Evolutionary conservation across 1,284 basidiomycete genomes (phyloP).

Genomic region (Apiotrichum laibachii): DNA sequence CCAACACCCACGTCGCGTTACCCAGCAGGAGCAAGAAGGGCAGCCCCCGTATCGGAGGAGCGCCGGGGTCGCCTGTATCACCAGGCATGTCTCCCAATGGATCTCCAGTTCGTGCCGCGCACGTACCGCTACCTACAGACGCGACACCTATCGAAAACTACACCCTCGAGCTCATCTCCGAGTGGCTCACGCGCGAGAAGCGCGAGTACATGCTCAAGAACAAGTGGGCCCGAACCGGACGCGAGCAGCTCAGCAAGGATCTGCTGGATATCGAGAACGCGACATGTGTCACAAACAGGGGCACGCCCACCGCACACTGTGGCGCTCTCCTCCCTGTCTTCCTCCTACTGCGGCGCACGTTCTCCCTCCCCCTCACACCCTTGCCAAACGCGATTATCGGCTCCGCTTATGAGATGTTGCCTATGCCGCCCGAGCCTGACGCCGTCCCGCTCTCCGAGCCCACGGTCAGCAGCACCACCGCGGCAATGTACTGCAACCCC

Average conservation of each 20-base stretch:
- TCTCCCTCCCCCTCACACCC: slow-evolving; percentile 35
- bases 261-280: slow-evolving; percentile 48
- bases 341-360: slow-evolving; percentile 39
- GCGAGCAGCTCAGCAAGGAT: slow-evolving; percentile 45
- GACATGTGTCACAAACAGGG: slow-evolving; percentile 30
- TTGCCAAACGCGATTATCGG: slow-evolving; percentile 31
- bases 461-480: slow-evolving; percentile 46
- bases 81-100: not conserved
- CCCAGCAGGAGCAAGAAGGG: not conserved
- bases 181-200: slow-evolving; percentile 48
- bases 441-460: slow-evolving; percentile 41
- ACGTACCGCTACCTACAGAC: slow-evolving; percentile 12
- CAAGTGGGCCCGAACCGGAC: slow-evolving; percentile 48
- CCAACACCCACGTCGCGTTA: not conserved
- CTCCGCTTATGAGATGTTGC: slow-evolving; percentile 38
- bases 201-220: slow-evolving; percentile 49
- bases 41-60: slow-evolving; percentile 4
- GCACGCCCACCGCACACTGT: slow-evolving; percentile 23
- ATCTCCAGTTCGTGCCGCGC: not conserved
- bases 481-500: slow-evolving; percentile 48
- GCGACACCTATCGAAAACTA: slow-evolving; percentile 37
- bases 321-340: slow-evolving; percentile 37
- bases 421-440: slow-evolving; percentile 44
- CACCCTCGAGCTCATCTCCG: slow-evolving; percentile 46
- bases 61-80: not conserved